A percentile compares a stretch with the other conserved stretches of the same genome.
Conservation (phyloP, 192 early-diverging fungal genomes). For the Entomortierella chlamydospora region DNA sequence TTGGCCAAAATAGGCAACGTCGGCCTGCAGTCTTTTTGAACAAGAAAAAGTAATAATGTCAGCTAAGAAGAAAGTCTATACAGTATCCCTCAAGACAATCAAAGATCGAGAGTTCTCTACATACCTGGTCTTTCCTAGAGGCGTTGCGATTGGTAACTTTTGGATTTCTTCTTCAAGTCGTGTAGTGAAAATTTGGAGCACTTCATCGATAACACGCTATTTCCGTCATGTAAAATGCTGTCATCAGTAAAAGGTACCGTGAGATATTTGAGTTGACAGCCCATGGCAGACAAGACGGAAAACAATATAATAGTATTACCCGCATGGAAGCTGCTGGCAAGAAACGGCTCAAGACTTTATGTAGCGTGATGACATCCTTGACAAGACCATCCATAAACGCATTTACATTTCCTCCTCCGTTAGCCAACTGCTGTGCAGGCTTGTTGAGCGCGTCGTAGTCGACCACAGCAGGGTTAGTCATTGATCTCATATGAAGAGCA, state of each 20-base stretch:
- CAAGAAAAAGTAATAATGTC: neutral
- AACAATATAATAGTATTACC: no score
- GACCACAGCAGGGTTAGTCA: slow-evolving; percentile 67
- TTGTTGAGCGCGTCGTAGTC: slow-evolving; percentile 44
- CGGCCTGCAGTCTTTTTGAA: slow-evolving; percentile 34
- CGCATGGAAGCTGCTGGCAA: slow-evolving; percentile 78
- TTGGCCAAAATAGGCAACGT: slow-evolving; percentile 39
- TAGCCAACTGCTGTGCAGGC: slow-evolving; percentile 52
- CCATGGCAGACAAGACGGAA: no score
- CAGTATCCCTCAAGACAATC: neutral
- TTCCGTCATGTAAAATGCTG: neutral
- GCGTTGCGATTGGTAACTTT: slow-evolving; percentile 59
- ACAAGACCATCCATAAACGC: slow-evolving; percentile 86
- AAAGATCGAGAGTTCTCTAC: neutral
- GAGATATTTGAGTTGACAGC: no score
- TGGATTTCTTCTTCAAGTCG: slow-evolving; percentile 80
- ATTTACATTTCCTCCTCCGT: slow-evolving; percentile 53
- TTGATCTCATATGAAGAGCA: slow-evolving; percentile 77
- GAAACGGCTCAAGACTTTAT: slow-evolving; percentile 92
- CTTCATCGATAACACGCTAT: slow-evolving; percentile 79
- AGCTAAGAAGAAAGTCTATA: neutral
- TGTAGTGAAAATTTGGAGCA: slow-evolving; percentile 81
- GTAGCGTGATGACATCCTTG: slow-evolving; percentile 90
- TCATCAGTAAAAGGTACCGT: neutral
- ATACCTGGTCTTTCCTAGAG: slow-evolving; percentile 75